phyloP scores from a whole-genome alignment of 2,329 filamentous ascomycete genomes.

The Berkeleyomyces rouxiae region DNA sequence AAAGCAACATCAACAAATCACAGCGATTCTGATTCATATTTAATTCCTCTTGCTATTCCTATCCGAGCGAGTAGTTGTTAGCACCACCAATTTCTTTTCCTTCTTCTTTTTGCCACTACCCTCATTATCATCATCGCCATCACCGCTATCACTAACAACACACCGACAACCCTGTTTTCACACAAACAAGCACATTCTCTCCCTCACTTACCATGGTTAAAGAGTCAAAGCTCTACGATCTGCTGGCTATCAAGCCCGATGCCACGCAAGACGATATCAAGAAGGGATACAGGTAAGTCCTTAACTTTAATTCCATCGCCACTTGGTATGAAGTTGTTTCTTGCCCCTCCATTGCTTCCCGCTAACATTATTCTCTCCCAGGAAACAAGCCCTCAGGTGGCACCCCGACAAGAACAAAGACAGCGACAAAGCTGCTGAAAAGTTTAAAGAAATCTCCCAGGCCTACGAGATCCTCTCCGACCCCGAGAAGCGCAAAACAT shows the following conservation, averaged over 20 bases:
- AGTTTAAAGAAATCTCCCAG: slow-evolving; percentile 96
- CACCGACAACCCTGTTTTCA: not conserved
- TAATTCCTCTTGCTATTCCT: no score
- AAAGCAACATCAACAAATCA: not conserved
- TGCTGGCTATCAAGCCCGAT: slow-evolving; percentile 58
- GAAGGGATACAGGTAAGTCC: slow-evolving; percentile 70
- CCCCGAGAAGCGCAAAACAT: slow-evolving; percentile 87
- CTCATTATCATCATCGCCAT: not conserved
- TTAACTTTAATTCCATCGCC: not conserved
- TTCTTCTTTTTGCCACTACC: not conserved
- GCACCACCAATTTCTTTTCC: not conserved
- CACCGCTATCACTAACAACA: not conserved
- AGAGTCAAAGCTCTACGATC: slow-evolving; percentile 91
- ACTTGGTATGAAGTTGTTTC: not conserved
- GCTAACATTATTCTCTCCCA: slow-evolving; percentile 21
- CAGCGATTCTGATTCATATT: not conserved
- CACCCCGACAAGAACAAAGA: slow-evolving; percentile 98
- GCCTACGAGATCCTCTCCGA: slow-evolving; percentile 97
- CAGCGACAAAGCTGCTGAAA: slow-evolving; percentile 68
- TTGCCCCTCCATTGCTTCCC: not conserved
- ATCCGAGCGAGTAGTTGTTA: no score
- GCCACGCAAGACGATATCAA: slow-evolving; percentile 91
- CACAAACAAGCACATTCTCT: slow-evolving; percentile 3
- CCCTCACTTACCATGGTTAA: slow-evolving; percentile 53
- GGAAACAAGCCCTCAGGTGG: slow-evolving; percentile 76